Percentiles rank a stretch among this genome's conserved stretches.
Evolutionary conservation across 495 filamentous ascomycete species (phyloP).

Genomic region (Annulohypoxylon bovei): DNA sequence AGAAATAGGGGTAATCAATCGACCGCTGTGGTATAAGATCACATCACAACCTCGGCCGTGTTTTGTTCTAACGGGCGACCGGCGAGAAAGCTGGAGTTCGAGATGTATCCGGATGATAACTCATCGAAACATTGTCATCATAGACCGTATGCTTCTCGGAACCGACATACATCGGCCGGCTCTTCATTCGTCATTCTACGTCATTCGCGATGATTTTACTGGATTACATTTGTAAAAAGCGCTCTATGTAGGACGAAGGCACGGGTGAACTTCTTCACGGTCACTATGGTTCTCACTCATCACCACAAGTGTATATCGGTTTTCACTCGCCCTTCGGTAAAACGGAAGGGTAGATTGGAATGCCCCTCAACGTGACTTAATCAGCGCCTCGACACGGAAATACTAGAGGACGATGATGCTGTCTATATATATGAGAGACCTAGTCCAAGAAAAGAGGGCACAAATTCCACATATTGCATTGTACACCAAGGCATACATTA

Average conservation of each 20-base stretch:
- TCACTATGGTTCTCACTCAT: conserved; percentile 11
- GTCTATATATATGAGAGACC: conserved; percentile 26
- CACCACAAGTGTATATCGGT: conserved; percentile 5
- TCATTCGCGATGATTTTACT: background rate
- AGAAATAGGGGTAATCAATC: conserved; percentile 22
- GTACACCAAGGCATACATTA: conserved; percentile 1
- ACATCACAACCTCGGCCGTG: background rate
- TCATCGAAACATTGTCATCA: background rate
- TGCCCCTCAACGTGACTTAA: conserved; percentile 34
- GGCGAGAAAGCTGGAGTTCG: conserved; percentile 4
- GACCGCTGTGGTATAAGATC: background rate
- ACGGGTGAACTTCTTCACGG: background rate
- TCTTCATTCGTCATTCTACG: conserved; percentile 8
- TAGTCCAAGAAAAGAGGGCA: background rate
- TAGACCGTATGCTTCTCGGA: conserved; percentile 8
- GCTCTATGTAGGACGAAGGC: background rate
- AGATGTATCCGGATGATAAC: background rate
- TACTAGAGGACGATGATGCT: background rate
- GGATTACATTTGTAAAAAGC: conserved; percentile 23
- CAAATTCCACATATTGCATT: background rate
- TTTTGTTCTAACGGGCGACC: conserved; percentile 1
- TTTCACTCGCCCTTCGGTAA: conserved; percentile 31
- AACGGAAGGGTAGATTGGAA: background rate
- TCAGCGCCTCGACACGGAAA: conserved; percentile 22
- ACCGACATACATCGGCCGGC: conserved; percentile 3